A percentile compares a stretch with the other conserved stretches of the same genome.
Evolutionary conservation across 1,284 basidiomycete genomes (phyloP).

Genomic region (Fistulina hepatica): DNA sequence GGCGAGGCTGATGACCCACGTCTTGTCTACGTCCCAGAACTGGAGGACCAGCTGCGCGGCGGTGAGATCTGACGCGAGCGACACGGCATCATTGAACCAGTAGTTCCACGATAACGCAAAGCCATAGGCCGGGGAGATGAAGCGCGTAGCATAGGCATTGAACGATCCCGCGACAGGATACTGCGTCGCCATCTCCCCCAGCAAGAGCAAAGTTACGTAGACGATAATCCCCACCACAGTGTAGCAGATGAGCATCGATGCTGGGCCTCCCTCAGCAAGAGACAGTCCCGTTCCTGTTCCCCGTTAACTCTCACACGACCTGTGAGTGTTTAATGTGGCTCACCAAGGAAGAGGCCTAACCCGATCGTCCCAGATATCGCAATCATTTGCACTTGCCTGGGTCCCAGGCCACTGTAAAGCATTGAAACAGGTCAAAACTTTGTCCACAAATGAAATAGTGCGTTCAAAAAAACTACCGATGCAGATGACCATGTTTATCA

Average conservation of each 20-base stretch:
- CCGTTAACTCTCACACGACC: slow-evolving; percentile 20
- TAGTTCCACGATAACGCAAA: slow-evolving; percentile 61
- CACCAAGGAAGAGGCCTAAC: slow-evolving; percentile 60
- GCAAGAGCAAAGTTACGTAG: slow-evolving; percentile 59
- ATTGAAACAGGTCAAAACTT: no score
- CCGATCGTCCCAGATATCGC: slow-evolving; percentile 65
- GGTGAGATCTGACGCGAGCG: slow-evolving; percentile 65
- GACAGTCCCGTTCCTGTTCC: slow-evolving; percentile 56
- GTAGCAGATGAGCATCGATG: slow-evolving; percentile 67
- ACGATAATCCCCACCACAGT: slow-evolving; percentile 56
- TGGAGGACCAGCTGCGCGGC: slow-evolving; percentile 66
- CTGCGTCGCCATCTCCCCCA: slow-evolving; percentile 76
- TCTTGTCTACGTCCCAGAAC: slow-evolving; percentile 50
- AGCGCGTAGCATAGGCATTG: slow-evolving; percentile 64
- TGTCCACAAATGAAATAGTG: no score
- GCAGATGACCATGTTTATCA: no score
- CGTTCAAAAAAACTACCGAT: no score
- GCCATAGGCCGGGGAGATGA: slow-evolving; percentile 71
- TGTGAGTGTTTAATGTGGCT: background rate
- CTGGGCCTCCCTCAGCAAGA: slow-evolving; percentile 64
- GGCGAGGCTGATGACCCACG: slow-evolving; percentile 60
- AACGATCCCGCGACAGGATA: slow-evolving; percentile 76
- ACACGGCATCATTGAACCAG: slow-evolving; percentile 77
- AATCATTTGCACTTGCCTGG: slow-evolving; percentile 74
- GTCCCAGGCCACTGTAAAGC: slow-evolving; percentile 54